Percentiles rank a stretch among this genome's conserved stretches.
phyloP scores from a whole-genome alignment of 768 basidiomycete species.

The Amanita muscaria region DNA sequence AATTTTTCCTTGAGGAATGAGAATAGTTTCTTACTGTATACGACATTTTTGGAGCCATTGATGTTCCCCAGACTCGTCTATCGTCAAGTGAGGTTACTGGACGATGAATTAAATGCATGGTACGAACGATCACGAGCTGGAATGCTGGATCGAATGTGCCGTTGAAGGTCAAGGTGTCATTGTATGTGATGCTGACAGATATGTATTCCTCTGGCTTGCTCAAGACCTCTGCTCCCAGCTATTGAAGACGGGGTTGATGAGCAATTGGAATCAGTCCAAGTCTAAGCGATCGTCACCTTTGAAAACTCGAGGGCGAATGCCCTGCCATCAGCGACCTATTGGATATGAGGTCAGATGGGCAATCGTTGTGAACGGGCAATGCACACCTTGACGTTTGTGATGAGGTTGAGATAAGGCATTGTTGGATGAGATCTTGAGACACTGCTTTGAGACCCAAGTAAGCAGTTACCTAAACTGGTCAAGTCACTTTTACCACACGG shows the following conservation, averaged over 20 bases:
- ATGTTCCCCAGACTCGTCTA: constrained; percentile 54
- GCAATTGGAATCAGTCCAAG: background rate
- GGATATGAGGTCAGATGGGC: background rate
- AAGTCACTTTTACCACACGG: too few species aligned
- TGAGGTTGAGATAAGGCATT: constrained; percentile 36
- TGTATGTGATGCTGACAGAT: constrained; percentile 44
- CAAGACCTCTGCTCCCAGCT: constrained; percentile 48
- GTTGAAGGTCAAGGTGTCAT: constrained; percentile 49
- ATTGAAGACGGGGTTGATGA: background rate
- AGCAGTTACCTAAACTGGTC: too few species aligned
- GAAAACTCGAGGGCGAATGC: constrained; percentile 45
- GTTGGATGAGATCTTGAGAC: constrained; percentile 2
- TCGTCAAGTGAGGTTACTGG: background rate
- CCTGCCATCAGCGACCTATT: constrained; percentile 29
- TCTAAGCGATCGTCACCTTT: constrained; percentile 28
- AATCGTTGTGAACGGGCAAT: background rate
- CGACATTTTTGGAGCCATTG: constrained; percentile 35
- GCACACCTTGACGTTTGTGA: constrained; percentile 35
- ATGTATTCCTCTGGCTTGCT: constrained; percentile 49
- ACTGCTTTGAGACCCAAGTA: background rate
- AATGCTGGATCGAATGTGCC: constrained; percentile 64
- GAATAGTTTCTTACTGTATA: constrained; percentile 48
- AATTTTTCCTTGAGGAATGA: constrained; percentile 47
- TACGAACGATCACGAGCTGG: constrained; percentile 46
- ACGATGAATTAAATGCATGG: background rate